These are phyloP conservation scores for Rhodotorula babjevae DNA, from an alignment of 768 basidiomycete genomes.

Conservation along the genomic window DNA sequence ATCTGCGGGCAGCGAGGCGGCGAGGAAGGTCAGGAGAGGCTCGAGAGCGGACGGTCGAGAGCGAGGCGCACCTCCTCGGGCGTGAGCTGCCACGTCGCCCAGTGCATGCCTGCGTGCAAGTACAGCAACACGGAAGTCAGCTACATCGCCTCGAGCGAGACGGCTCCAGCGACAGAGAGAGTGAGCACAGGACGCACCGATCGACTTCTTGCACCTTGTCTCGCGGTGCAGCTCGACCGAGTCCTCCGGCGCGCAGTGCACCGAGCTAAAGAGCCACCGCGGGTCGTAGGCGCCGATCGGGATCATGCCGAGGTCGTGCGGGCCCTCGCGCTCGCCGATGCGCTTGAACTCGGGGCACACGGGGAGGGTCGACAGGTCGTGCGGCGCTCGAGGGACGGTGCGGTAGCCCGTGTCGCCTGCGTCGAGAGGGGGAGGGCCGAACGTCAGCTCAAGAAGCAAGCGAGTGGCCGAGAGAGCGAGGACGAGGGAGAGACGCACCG, in stretches of 20 bases:
- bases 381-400: conserved; percentile 40
- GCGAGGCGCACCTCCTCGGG: neutral
- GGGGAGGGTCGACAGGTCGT: conserved; percentile 46
- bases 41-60: too few relatives aligned
- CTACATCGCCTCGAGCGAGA: neutral
- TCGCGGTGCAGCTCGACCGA: conserved; percentile 65
- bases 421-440: neutral
- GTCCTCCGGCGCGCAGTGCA: conserved; percentile 64
- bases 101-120: conserved; percentile 11
- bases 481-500: conserved; percentile 1
- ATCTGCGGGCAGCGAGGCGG: conserved; percentile 46
- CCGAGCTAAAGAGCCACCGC: conserved; percentile 20
- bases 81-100: conserved; percentile 52
- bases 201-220: conserved; percentile 57
- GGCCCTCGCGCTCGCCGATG: conserved; percentile 61
- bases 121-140: too few relatives aligned
- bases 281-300: conserved; percentile 62
- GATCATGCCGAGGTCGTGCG: conserved; percentile 65
- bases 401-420: conserved; percentile 44
- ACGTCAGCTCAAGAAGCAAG: too few relatives aligned
- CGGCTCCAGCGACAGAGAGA: neutral
- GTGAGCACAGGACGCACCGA: conserved; percentile 46
- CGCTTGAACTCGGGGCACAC: conserved; percentile 68
- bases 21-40: too few relatives aligned
- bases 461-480: neutral